Percentiles rank a stretch among this genome's conserved stretches.
These are phyloP conservation scores for Phytophthora boehmeriae DNA, from an alignment of 352 stramenopile genomes.

Conservation along the genomic window DNA sequence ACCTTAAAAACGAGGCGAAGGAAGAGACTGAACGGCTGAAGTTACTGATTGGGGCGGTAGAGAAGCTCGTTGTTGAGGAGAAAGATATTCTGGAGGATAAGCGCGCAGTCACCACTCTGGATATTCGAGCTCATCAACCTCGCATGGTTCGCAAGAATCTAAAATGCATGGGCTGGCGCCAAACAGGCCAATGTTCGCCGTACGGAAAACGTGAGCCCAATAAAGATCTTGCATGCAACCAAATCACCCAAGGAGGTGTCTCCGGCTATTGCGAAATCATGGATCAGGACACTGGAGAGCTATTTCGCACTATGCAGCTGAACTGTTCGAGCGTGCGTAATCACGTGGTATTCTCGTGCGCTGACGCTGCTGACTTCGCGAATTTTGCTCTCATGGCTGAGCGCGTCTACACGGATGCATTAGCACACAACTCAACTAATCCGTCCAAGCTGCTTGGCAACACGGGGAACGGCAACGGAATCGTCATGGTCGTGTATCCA, in stretches of 20 bases:
- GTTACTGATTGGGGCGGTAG: conserved; percentile 32
- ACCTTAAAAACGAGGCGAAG: conserved; percentile 41
- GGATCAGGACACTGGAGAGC: conserved; percentile 56
- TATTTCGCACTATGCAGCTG: conserved; percentile 76
- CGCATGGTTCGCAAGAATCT: conserved; percentile 42
- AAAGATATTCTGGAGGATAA: conserved; percentile 45
- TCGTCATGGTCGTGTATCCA: conserved; percentile 76
- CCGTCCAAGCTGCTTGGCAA: conserved; percentile 30
- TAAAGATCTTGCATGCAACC: conserved; percentile 53
- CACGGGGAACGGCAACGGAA: conserved; percentile 48
- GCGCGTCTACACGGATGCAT: conserved; percentile 35
- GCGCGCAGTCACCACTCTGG: conserved; percentile 32
- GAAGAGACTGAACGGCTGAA: conserved; percentile 44
- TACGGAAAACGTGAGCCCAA: conserved; percentile 53
- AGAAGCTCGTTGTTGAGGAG: conserved; percentile 39
- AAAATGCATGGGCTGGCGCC: conserved; percentile 69
- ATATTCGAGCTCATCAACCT: conserved; percentile 40
- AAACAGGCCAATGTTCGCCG: conserved; percentile 52
- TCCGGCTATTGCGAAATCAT: conserved; percentile 74
- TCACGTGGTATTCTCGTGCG: conserved; percentile 61
- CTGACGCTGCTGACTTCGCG: conserved; percentile 60
- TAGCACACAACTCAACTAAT: conserved; percentile 20
- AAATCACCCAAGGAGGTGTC: conserved; percentile 43
- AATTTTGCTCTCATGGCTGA: conserved; percentile 59
- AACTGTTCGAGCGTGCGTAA: conserved; percentile 59